Conservation (phyloP, 805 yeast genomes). For the Metschnikowia lunata region DNA sequence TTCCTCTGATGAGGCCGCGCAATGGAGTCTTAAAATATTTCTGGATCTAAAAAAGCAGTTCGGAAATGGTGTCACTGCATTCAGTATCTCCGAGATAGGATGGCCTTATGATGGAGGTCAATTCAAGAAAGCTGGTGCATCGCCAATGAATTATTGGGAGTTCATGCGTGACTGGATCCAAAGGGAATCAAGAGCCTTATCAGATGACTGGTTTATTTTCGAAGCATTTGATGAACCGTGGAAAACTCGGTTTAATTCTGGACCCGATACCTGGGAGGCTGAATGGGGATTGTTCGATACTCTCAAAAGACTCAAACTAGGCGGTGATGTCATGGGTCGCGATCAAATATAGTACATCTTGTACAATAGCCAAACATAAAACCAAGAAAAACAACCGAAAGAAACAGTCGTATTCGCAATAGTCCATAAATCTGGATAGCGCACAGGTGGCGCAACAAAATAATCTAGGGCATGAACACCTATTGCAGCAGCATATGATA, state of each 20-base stretch:
- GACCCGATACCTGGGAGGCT: constrained; percentile 55
- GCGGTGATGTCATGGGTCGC: neutral
- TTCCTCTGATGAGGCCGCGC: constrained; percentile 40
- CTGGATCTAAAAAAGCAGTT: constrained; percentile 31
- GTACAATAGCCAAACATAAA: constrained; percentile 80
- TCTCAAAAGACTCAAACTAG: constrained; percentile 1
- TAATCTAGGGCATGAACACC: constrained; percentile 53
- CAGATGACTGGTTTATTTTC: constrained; percentile 51
- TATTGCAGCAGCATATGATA: constrained; percentile 41
- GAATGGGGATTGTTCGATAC: constrained; percentile 61
- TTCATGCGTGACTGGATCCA: constrained; percentile 55
- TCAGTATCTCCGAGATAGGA: constrained; percentile 60
- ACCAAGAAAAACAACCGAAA: constrained; percentile 67
- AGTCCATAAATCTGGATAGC: constrained; percentile 83
- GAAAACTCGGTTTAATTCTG: constrained; percentile 51
- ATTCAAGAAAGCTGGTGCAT: constrained; percentile 45
- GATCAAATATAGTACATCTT: constrained; percentile 25
- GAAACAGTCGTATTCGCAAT: constrained; percentile 69
- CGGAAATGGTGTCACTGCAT: constrained; percentile 21
- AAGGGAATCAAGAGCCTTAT: constrained; percentile 30
- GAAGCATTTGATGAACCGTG: constrained; percentile 75
- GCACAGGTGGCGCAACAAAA: constrained; percentile 46
- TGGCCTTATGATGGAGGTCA: constrained; percentile 68
- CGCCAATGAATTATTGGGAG: constrained; percentile 36
- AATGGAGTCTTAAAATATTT: constrained; percentile 44